These are phyloP conservation scores for Alternaria rosae DNA, from an alignment of 2,329 filamentous ascomycete species.

Conservation along the genomic window DNA sequence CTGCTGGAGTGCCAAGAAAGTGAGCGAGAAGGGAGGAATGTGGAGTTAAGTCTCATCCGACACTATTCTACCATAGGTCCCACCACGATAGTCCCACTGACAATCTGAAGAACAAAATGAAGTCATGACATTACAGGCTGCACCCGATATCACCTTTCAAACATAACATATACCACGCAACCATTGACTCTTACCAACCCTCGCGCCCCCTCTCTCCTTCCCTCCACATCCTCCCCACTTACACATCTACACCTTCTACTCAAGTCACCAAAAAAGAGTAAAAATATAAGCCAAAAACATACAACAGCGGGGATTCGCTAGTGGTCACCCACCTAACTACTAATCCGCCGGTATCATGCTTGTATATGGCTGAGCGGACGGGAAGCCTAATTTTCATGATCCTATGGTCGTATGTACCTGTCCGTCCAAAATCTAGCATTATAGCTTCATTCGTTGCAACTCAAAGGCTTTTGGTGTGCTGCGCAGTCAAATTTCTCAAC, in stretches of 20 bases:
- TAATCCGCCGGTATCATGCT: not conserved
- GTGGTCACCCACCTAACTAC: not conserved
- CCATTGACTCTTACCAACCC: not conserved
- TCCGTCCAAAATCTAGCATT: too few relatives aligned
- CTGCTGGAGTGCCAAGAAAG: accelerated
- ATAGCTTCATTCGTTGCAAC: too few relatives aligned
- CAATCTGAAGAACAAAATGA: not conserved
- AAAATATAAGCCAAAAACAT: not conserved
- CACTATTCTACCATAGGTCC: accelerated
- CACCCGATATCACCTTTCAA: too few relatives aligned
- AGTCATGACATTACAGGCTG: not conserved
- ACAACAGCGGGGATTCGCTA: not conserved
- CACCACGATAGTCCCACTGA: not conserved
- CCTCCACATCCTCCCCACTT: accelerated
- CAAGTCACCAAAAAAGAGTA: not conserved
- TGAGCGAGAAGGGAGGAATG: not conserved
- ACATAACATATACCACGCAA: not conserved
- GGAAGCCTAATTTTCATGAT: not conserved
- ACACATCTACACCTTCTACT: not conserved
- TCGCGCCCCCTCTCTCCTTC: not conserved
- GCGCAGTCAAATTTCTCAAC: too few relatives aligned
- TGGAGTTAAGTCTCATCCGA: not conserved
- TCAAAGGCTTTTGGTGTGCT: too few relatives aligned
- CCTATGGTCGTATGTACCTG: not conserved
- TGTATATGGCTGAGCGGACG: not conserved